These are phyloP conservation scores for Trichoderma asperellum DNA, from an alignment of 2,329 filamentous ascomycete species.

Conservation along the genomic window DNA sequence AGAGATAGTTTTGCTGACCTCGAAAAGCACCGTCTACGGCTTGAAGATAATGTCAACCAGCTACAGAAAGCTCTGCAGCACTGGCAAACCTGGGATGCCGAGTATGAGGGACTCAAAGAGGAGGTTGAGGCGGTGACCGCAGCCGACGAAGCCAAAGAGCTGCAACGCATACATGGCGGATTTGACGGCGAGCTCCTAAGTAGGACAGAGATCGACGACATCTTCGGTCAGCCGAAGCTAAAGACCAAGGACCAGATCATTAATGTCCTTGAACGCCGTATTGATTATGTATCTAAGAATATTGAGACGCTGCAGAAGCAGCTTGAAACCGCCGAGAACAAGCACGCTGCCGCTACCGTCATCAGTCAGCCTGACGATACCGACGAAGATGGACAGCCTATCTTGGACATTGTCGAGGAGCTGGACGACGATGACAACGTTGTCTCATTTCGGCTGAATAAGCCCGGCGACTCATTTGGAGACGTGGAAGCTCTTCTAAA, in stretches of 20 bases:
- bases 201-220: constrained; percentile 57
- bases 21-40: constrained; percentile 72
- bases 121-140: constrained; percentile 66
- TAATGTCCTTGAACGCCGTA: constrained; percentile 66
- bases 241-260: constrained; percentile 55
- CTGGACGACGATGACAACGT: constrained; percentile 90
- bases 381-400: constrained; percentile 72
- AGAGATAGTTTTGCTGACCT: constrained; percentile 66
- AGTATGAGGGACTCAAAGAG: constrained; percentile 88
- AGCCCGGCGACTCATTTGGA: constrained; percentile 68
- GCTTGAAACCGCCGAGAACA: constrained; percentile 69
- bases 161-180: constrained; percentile 60
- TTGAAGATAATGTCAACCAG: constrained; percentile 73
- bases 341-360: constrained; percentile 65
- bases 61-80: constrained; percentile 77
- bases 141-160: constrained; percentile 51
- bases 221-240: constrained; percentile 42
- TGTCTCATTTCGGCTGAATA: constrained; percentile 66
- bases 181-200: constrained; percentile 67
- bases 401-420: constrained; percentile 91
- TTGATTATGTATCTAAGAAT: constrained; percentile 90
- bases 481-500: constrained; percentile 73
- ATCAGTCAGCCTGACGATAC: constrained; percentile 63
- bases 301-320: constrained; percentile 74
- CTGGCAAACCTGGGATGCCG: constrained; percentile 89